phyloP scores from a whole-genome alignment of 176 grass and related monocot genomes.

The Zizania latifolia region DNA sequence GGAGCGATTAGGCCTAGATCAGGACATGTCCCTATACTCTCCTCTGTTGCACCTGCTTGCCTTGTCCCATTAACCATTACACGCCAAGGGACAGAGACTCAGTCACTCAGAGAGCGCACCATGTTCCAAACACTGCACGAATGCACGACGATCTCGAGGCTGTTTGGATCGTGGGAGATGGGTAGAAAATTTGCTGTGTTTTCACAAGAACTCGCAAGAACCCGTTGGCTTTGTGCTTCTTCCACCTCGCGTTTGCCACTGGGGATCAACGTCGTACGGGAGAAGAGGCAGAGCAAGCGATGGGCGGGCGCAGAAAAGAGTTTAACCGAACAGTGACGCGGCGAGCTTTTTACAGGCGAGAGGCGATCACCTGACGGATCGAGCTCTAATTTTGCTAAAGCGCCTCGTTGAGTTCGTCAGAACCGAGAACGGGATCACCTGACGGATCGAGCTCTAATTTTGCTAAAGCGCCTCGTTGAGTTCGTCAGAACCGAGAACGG shows the following conservation, averaged over 20 bases:
- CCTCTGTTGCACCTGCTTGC: constrained; percentile 18
- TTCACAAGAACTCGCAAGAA: not conserved
- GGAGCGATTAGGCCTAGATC: not conserved
- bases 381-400: constrained; percentile 61
- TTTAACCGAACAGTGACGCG: not conserved
- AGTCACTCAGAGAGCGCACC: constrained; percentile 1
- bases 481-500: constrained; percentile 42
- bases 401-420: too few species aligned
- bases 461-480: constrained; percentile 40
- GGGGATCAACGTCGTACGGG: constrained; percentile 32
- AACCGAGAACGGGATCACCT: too few species aligned
- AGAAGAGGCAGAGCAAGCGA: too few species aligned
- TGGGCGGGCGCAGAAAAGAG: not conserved
- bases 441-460: constrained; percentile 47
- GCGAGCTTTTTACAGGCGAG: constrained; percentile 59
- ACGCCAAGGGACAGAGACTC: too few species aligned
- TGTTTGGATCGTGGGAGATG: not conserved
- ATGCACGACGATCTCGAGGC: not conserved
- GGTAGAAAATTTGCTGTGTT: not conserved
- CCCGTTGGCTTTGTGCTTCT: constrained; percentile 24
- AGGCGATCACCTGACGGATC: constrained; percentile 38
- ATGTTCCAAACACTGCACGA: not conserved
- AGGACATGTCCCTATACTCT: constrained; percentile 26
- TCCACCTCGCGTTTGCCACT: not conserved
- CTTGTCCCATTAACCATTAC: constrained; percentile 14